Conservation (phyloP, 2,329 filamentous ascomycete species). For the Teratosphaeria zuluensis region DNA sequence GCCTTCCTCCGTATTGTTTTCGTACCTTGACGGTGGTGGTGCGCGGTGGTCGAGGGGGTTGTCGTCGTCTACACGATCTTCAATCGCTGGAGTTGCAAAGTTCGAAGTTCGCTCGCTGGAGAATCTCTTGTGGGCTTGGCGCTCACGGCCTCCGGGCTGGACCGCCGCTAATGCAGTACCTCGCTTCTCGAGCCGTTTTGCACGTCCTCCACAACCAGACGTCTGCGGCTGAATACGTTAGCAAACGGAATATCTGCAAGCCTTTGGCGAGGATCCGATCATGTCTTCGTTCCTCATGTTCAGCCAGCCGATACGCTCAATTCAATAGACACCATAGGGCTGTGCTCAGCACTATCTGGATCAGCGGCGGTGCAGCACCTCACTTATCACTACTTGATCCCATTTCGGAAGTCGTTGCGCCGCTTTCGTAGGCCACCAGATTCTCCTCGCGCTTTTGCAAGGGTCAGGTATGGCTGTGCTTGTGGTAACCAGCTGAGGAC, state of each 20-base stretch:
- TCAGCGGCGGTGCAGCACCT: not conserved
- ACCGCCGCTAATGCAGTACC: not conserved
- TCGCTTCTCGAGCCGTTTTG: no score
- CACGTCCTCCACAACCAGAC: no score
- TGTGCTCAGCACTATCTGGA: no score
- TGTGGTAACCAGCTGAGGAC: not conserved
- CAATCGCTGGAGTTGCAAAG: slow-evolving; percentile 1
- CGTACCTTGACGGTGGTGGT: slow-evolving; percentile 3
- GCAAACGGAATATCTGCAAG: no score
- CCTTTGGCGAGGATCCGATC: no score
- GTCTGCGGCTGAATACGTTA: no score
- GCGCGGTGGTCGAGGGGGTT: slow-evolving; percentile 4
- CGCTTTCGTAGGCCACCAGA: not conserved
- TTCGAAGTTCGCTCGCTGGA: not conserved
- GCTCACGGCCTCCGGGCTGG: not conserved
- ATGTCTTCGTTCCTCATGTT: no score
- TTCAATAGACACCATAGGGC: no score
- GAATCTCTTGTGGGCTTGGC: not conserved
- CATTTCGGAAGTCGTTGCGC: not conserved
- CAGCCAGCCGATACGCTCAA: no score
- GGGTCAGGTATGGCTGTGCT: not conserved
- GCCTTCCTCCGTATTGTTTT: not conserved
- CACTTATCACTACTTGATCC: not conserved
- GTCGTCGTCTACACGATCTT: slow-evolving; percentile 1
- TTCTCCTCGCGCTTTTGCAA: not conserved